Evolutionary conservation across 371 early-diverging fungal genomes (phyloP).

Genomic region (Mucor saturninus): DNA sequence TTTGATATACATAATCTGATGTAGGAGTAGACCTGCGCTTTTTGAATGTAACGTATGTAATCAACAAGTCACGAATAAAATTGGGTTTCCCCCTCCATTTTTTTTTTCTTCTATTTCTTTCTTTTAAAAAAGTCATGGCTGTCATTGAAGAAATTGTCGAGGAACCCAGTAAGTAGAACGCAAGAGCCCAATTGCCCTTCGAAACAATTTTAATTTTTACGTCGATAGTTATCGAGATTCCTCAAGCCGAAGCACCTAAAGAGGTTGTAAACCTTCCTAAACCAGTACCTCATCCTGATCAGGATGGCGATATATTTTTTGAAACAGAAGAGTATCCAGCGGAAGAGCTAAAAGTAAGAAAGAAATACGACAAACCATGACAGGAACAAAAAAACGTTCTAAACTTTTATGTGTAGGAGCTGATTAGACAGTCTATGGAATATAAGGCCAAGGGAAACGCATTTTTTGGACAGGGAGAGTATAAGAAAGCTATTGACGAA

Average conservation of each 20-base stretch:
- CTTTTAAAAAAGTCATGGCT: constrained; percentile 37
- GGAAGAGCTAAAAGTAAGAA: constrained; percentile 42
- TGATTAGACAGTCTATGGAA: constrained; percentile 52
- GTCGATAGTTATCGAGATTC: background rate
- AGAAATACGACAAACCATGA: too few species aligned
- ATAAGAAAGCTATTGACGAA: constrained; percentile 53
- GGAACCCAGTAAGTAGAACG: constrained; percentile 9
- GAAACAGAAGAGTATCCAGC: constrained; percentile 41
- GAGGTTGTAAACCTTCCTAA: background rate
- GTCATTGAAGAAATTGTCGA: constrained; percentile 51
- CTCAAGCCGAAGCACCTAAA: background rate
- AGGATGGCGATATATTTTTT: constrained; percentile 51
- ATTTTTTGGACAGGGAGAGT: constrained; percentile 56
- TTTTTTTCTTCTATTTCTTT: background rate
- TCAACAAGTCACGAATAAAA: too few species aligned
- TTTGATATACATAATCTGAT: too few species aligned
- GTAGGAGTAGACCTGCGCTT: too few species aligned
- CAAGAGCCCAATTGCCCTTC: background rate
- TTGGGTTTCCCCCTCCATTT: background rate
- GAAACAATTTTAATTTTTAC: background rate
- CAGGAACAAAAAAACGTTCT: too few species aligned
- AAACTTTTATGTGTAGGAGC: constrained; percentile 17
- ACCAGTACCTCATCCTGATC: constrained; percentile 16
- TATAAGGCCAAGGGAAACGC: constrained; percentile 61
- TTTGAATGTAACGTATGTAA: too few species aligned